Evolutionary conservation across 192 early-diverging fungal genomes (phyloP), one percentile per base, ranked within the genome.

Genomic region (Backusella luteola): DNA sequence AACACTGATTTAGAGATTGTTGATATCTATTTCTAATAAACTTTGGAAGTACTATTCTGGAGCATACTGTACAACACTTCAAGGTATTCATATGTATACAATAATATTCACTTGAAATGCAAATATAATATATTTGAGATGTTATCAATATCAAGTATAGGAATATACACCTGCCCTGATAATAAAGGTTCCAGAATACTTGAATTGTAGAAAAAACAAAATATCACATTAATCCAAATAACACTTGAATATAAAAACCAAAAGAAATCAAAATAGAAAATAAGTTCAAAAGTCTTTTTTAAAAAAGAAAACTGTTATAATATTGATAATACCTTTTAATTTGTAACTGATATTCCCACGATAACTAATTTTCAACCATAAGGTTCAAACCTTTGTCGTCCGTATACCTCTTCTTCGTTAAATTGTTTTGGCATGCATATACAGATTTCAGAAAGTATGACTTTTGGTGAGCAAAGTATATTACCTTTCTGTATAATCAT

Each of bases 21-120:
- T 59, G 53, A 19, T 49, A 59, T 59, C 9, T 59, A 59, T 63
- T 63, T 63, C 56, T 23, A 63, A 63, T 63, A 63, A 63, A 29
- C 56, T 63, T 63, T 14, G 23, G 23, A 5, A 29, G 32, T 63
- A 29, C 56, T 23, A 63, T 63, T 63, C 56, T 14, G 6, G 56
- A 63, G 8, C 3, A 29, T 29, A 26, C 3, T 63, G 56, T 63
- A 63, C 56, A 63, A 63, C 56, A 29, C 21, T 21, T 9, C 21
- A 21, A 21, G 8, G 0, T 53, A 21, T 8, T 21, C n/a, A 53
- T 21, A 53, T 21, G 0, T n/a, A n/a, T 5, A 21, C 19, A 56
- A n/a, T 4, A 29, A 23, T 63, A 12, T 29, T 29, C 14, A 1
- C 56, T 29, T 29, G 23, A 26, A 29, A 26, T 63, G 12, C 21